These are phyloP conservation scores for Hanseniaspora uvarum DNA, from an alignment of 1,139 yeast genomes.

Conservation along the genomic window DNA sequence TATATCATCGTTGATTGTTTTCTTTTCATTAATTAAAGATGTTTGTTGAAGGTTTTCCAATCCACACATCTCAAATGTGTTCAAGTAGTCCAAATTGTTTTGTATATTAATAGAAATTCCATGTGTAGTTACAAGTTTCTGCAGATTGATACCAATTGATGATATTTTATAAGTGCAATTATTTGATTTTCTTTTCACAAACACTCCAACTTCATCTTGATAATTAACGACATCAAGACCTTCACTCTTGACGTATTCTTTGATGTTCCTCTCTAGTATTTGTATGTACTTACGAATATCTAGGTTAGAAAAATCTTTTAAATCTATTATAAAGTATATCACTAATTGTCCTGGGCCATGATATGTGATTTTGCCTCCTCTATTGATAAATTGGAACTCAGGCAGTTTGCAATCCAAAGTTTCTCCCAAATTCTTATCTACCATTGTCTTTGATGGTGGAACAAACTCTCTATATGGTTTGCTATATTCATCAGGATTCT, in stretches of 20 bases:
- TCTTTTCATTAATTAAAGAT: slow-evolving; percentile 33
- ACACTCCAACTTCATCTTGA: slow-evolving; percentile 39
- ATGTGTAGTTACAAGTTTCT: slow-evolving; percentile 76
- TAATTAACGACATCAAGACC: slow-evolving; percentile 54
- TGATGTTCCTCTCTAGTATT: slow-evolving; percentile 36
- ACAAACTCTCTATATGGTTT: slow-evolving; percentile 4
- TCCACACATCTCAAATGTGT: slow-evolving; percentile 76
- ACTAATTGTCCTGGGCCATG: slow-evolving; percentile 95
- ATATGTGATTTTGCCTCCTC: slow-evolving; percentile 97
- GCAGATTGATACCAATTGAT: slow-evolving; percentile 79
- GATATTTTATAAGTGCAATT: slow-evolving; percentile 76
- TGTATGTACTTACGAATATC: slow-evolving; percentile 13
- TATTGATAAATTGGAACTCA: slow-evolving; percentile 58
- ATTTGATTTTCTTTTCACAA: slow-evolving; percentile 47
- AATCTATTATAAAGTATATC: slow-evolving; percentile 70
- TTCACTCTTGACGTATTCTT: slow-evolving; percentile 64
- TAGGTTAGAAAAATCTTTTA: slow-evolving; percentile 48
- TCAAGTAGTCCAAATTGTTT: slow-evolving; percentile 64
- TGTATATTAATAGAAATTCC: slow-evolving; percentile 74
- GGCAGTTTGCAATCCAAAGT: slow-evolving; percentile 24
- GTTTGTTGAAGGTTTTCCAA: slow-evolving; percentile 52
- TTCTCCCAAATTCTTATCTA: slow-evolving; percentile 15
- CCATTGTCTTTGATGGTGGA: slow-evolving; percentile 4
- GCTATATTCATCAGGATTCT: slow-evolving; percentile 23
- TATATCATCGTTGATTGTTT: slow-evolving; percentile 25